Evolutionary conservation across 495 filamentous ascomycete species (phyloP).

Genomic region (Terfezia boudieri): DNA sequence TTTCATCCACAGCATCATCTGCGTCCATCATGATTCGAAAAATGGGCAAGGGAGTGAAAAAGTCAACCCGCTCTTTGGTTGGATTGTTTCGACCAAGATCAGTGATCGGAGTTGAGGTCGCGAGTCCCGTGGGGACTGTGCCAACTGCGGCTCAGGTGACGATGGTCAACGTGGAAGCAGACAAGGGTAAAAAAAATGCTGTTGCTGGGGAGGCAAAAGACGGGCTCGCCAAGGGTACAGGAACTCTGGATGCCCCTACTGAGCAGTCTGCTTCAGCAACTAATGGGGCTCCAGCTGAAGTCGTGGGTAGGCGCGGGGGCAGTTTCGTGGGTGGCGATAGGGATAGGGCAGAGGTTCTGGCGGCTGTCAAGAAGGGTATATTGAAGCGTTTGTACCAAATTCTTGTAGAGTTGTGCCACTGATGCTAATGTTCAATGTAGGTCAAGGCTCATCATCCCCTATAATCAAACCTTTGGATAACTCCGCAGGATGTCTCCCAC

Average conservation of each 20-base stretch:
- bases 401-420: background rate
- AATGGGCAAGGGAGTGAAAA: constrained; percentile 97
- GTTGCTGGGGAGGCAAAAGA: constrained; percentile 49
- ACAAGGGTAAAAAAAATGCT: constrained; percentile 62
- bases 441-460: constrained; percentile 45
- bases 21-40: constrained; percentile 98
- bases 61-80: constrained; percentile 67
- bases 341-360: constrained; percentile 76
- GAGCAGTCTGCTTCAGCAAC: constrained; percentile 32
- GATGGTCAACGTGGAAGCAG: constrained; percentile 88
- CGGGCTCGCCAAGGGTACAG: constrained; percentile 51
- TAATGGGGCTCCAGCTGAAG: constrained; percentile 24
- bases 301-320: constrained; percentile 31
- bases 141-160: constrained; percentile 60
- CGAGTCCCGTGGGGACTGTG: constrained; percentile 39
- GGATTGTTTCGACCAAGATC: constrained; percentile 92
- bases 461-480: constrained; percentile 34
- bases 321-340: constrained; percentile 80
- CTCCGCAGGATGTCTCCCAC: background rate
- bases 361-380: constrained; percentile 80
- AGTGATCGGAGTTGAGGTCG: constrained; percentile 48
- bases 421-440: constrained; percentile 22
- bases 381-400: constrained; percentile 54
- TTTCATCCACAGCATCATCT: constrained; percentile 92
- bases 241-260: constrained; percentile 20